These are phyloP conservation scores for Castanospermum australe DNA, from an alignment of 306 rosid species.

Conservation along the genomic window DNA sequence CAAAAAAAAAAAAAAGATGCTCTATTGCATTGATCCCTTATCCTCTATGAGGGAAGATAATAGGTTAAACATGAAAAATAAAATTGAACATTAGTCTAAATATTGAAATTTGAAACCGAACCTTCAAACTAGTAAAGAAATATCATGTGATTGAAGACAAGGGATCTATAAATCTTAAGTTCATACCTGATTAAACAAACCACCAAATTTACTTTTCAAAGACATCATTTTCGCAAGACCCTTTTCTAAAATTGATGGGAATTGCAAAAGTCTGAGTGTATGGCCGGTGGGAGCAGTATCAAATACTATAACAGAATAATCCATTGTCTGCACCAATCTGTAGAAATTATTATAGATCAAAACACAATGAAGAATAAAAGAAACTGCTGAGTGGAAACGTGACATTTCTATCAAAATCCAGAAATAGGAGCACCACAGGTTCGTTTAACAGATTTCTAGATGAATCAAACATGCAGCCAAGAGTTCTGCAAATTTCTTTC, in stretches of 20 bases:
- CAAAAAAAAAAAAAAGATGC: neutral
- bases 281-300: slow-evolving; percentile 99
- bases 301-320: slow-evolving; percentile 93
- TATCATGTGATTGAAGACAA: neutral
- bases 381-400: neutral
- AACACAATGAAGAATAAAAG: neutral
- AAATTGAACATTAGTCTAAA: neutral
- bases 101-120: neutral
- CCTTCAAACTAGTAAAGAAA: slow-evolving; percentile 8
- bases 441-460: neutral
- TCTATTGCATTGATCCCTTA: neutral
- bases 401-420: slow-evolving; percentile 1
- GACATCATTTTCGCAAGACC: slow-evolving; percentile 95
- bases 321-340: slow-evolving; percentile 99
- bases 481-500: neutral
- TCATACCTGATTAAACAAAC: slow-evolving; percentile 80
- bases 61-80: neutral
- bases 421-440: neutral
- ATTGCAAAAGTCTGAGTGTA: slow-evolving; percentile 91
- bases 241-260: slow-evolving; percentile 93
- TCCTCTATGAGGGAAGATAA: neutral
- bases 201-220: slow-evolving; percentile 94
- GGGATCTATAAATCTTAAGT: neutral
- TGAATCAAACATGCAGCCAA: slow-evolving; percentile 13
- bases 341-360: slow-evolving; percentile 20